Conservation (phyloP, 1,284 basidiomycete genomes). For the Apiotrichum veenhuisii region DNA sequence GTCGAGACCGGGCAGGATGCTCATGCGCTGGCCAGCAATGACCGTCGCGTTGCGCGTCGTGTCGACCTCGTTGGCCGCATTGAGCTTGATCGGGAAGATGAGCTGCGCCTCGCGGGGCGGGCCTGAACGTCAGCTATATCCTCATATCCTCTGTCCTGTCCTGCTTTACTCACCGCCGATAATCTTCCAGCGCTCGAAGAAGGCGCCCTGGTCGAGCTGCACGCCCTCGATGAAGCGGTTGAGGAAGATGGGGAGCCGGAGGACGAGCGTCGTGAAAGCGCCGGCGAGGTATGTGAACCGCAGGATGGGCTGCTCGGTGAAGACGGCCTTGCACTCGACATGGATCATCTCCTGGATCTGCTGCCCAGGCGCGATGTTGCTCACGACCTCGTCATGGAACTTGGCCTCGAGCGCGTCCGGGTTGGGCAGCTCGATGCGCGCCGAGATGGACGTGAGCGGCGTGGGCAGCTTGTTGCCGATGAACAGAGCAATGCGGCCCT, state of each 20-base stretch:
- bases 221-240: slow-evolving; percentile 94
- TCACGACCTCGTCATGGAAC: slow-evolving; percentile 81
- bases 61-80: slow-evolving; percentile 67
- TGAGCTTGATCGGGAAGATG: slow-evolving; percentile 76
- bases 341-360: slow-evolving; percentile 91
- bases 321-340: slow-evolving; percentile 87
- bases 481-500: slow-evolving; percentile 88
- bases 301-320: slow-evolving; percentile 73
- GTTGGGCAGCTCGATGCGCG: slow-evolving; percentile 70
- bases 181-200: slow-evolving; percentile 97
- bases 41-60: slow-evolving; percentile 67
- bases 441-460: slow-evolving; percentile 82
- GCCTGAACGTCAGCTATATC: slow-evolving; percentile 23
- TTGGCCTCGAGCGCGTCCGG: slow-evolving; percentile 70
- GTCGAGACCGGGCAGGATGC: slow-evolving; percentile 73
- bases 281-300: slow-evolving; percentile 89
- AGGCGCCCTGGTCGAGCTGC: slow-evolving; percentile 72
- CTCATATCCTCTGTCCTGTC: neutral
- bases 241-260: slow-evolving; percentile 80
- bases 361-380: slow-evolving; percentile 70
- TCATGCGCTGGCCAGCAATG: slow-evolving; percentile 70
- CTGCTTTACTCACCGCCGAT: slow-evolving; percentile 67
- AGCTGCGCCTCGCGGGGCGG: slow-evolving; percentile 85
- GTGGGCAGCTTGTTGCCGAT: slow-evolving; percentile 92
- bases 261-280: slow-evolving; percentile 76